A percentile compares a stretch with the other conserved stretches of the same genome.
Evolutionary conservation across 768 basidiomycete genomes (phyloP).

Genomic region (Pholiota microspora): DNA sequence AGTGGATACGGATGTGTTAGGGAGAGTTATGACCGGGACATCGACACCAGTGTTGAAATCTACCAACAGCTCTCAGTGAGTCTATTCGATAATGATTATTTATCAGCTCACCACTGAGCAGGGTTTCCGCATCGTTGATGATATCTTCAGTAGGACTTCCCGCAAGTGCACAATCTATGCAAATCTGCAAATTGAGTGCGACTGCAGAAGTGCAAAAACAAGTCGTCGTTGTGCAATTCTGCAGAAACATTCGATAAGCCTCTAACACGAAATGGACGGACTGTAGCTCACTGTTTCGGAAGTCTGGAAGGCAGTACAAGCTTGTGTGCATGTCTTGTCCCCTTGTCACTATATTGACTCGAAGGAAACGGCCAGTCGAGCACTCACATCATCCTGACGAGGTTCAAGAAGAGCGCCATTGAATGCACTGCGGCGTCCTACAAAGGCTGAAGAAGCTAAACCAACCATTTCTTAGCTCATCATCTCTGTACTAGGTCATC

Average conservation of each 20-base stretch:
- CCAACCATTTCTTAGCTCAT: background rate
- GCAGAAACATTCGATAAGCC: background rate
- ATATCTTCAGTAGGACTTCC: conserved; percentile 11
- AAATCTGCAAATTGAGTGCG: conserved; percentile 23
- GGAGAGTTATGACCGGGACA: background rate
- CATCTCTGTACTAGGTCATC: background rate
- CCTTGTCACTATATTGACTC: background rate
- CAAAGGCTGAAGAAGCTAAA: background rate
- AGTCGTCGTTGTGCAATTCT: background rate
- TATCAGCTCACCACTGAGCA: background rate
- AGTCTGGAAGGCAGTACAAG: conserved; percentile 1
- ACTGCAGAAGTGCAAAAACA: conserved; percentile 10
- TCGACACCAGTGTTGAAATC: background rate
- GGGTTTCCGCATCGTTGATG: conserved; percentile 18
- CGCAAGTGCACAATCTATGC: conserved; percentile 28
- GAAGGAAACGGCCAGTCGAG: background rate
- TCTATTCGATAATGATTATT: background rate
- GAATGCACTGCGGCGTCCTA: background rate
- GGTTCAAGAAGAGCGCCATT: background rate
- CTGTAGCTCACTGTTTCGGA: background rate
- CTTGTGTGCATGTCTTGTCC: too few species aligned
- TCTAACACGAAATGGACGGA: background rate
- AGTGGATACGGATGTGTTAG: too few species aligned
- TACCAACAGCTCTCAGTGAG: background rate
- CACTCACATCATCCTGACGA: conserved; percentile 5